Conservation (phyloP, 108 stramenopile genomes). For the Pseudonitzschia pungens region DNA sequence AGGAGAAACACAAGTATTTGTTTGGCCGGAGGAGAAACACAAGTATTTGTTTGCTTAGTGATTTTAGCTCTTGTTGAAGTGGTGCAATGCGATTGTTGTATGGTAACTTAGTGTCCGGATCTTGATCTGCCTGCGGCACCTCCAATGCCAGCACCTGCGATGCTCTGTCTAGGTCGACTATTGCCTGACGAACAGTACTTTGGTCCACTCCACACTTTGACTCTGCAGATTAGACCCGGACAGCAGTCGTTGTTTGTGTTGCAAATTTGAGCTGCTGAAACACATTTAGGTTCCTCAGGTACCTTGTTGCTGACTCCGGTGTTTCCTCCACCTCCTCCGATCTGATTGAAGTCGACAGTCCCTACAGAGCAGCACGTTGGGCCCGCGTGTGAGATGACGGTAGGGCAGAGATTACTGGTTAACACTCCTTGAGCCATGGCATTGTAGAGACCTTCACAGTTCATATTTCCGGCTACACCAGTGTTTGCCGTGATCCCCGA, state of each 20-base stretch:
- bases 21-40: no score
- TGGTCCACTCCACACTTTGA: not conserved
- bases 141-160: not conserved
- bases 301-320: not conserved
- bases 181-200: constrained; percentile 10
- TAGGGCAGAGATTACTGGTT: constrained; percentile 15
- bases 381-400: not conserved
- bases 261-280: not conserved
- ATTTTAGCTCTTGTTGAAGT: not conserved
- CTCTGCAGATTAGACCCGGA: constrained; percentile 5
- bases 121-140: constrained; percentile 9
- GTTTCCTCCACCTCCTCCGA: not conserved
- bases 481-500: constrained; percentile 12
- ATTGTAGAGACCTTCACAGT: constrained; percentile 16
- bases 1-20: not conserved
- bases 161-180: not conserved
- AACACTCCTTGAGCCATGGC: constrained; percentile 16
- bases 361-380: constrained; percentile 8
- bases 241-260: constrained; percentile 15
- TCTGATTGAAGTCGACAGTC: not conserved
- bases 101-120: constrained; percentile 9
- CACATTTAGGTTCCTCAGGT: not conserved
- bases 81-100: not conserved
- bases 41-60: not conserved
- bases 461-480: constrained; percentile 20